Conservation (phyloP, 805 yeast species). For the Yarrowia sp. region DNA sequence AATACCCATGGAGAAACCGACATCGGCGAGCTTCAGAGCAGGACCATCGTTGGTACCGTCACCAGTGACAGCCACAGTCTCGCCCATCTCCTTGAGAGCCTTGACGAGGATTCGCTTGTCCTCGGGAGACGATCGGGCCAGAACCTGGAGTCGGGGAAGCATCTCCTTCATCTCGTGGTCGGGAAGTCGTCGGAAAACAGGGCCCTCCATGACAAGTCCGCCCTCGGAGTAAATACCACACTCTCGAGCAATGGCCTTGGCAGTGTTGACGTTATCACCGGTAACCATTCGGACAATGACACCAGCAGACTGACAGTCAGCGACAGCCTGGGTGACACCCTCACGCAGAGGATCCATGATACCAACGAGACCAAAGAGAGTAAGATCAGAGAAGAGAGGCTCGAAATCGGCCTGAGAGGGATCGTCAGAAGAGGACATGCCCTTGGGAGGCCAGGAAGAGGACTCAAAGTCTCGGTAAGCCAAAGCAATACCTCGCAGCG, state of each 20-base stretch:
- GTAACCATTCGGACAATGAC: conserved; percentile 97
- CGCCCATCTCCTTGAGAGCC: conserved; percentile 77
- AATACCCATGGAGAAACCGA: conserved; percentile 98
- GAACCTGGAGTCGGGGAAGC: conserved; percentile 78
- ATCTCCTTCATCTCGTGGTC: conserved; percentile 61
- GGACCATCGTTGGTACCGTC: conserved; percentile 99
- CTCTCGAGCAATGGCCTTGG: conserved; percentile 84
- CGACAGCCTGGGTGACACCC: conserved; percentile 90
- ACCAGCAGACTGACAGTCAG: conserved; percentile 86
- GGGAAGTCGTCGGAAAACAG: conserved; percentile 74
- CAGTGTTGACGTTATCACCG: conserved; percentile 93
- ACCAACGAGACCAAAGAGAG: conserved; percentile 81
- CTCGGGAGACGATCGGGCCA: conserved; percentile 96
- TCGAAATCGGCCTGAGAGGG: conserved; percentile 42
- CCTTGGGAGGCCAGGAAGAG: conserved; percentile 39
- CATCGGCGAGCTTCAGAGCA: conserved; percentile 94
- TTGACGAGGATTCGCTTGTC: conserved; percentile 90
- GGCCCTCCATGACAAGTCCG: conserved; percentile 88
- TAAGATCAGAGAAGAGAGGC: conserved; percentile 49
- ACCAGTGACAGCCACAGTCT: conserved; percentile 98
- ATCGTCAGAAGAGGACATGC: conserved; percentile 39
- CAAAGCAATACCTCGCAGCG: conserved; percentile 86
- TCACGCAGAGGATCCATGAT: conserved; percentile 92
- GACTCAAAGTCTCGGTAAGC: conserved; percentile 74
- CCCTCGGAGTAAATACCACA: conserved; percentile 78